Conservation (phyloP, 331 rosid species). For the Rhamnella rubrinervis region DNA sequence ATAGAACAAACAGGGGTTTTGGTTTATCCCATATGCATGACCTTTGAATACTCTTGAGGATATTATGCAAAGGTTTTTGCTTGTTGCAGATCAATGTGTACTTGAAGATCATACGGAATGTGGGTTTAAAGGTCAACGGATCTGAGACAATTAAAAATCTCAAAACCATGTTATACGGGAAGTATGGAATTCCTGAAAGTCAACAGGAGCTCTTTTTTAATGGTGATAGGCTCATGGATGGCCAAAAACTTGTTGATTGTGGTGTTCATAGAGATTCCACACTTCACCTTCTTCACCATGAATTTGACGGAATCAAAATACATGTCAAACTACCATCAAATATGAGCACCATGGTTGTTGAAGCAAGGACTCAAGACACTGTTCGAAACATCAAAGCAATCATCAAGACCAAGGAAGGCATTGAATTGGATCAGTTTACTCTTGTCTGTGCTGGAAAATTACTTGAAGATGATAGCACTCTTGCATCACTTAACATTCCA, state of each 20-base stretch:
- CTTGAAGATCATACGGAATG: conserved; percentile 4
- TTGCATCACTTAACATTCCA: conserved; percentile 6
- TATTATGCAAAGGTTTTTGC: not conserved
- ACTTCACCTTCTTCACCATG: conserved; percentile 12
- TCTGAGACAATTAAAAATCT: conserved; percentile 15
- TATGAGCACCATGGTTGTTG: conserved; percentile 15
- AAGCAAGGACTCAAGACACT: conserved; percentile 21
- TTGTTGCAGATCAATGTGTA: conserved; percentile 15
- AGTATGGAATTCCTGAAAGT: conserved; percentile 9
- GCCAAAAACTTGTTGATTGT: conserved; percentile 10
- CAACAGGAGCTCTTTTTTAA: conserved; percentile 10
- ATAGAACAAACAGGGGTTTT: not conserved
- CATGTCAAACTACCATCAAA: conserved; percentile 24
- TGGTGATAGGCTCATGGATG: conserved; percentile 1
- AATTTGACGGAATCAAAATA: not conserved
- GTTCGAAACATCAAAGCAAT: conserved; percentile 24
- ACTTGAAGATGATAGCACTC: conserved; percentile 27
- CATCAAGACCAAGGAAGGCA: conserved; percentile 16
- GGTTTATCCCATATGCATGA: not conserved
- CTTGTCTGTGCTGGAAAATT: conserved; percentile 23
- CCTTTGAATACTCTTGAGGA: not conserved
- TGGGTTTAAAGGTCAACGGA: conserved; percentile 6
- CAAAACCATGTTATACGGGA: conserved; percentile 9
- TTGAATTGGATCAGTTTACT: conserved; percentile 12
- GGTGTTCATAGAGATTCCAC: conserved; percentile 14